Base-by-base conservation (phyloP, 75 land plant species). In the Chamaecyparis obtusa region DNA sequence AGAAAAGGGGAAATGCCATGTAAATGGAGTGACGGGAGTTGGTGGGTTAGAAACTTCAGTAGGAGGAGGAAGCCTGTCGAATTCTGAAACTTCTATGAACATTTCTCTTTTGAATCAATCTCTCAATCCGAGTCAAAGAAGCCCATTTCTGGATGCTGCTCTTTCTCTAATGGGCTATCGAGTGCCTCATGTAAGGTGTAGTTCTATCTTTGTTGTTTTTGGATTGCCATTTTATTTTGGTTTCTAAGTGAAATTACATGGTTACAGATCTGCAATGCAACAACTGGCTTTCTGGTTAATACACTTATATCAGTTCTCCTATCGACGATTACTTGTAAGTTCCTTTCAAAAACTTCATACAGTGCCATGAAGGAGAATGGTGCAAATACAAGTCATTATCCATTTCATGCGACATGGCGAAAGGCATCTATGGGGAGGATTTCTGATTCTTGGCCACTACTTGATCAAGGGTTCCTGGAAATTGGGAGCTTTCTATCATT, bases 71-170 rank as follows among this genome's bases (percentile, higher is more conserved):
- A 81, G 83, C 41, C 51, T 2, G 30, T 81, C n/a, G 5, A 81
- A 81, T n/a, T 81, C 83, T 46, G 32, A 21, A 81, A 81, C 11
- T 24, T 24, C 48, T 81, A 30, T 8, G 48, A 81, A 14, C 49
- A 24, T 81, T 43, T 46, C 83, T 27, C 49, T 9, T 81, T 81
- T 81, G 83, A 81, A 81, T 81, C 83, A 81, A 46, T 46, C 83
- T 81, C 83, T 81, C 49, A 81, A 81, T 19, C 48, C 27, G 24
- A 81, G 30, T 81, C 44, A 81, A 81, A 81, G 51, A 81, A 46
- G 83, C 3, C 83, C 83, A 81, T 49, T 81, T 81, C 33, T 81
- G 30, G 83, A 81, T 81, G 83, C 83, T 24, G 83, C 83, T n/a
- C 83, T 81, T 81, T 81, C 83, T 46, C 11, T 81, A 44, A 81